Evolutionary conservation across 805 yeast genomes (phyloP).

Genomic region (Wickerhamiella alocasiicola): DNA sequence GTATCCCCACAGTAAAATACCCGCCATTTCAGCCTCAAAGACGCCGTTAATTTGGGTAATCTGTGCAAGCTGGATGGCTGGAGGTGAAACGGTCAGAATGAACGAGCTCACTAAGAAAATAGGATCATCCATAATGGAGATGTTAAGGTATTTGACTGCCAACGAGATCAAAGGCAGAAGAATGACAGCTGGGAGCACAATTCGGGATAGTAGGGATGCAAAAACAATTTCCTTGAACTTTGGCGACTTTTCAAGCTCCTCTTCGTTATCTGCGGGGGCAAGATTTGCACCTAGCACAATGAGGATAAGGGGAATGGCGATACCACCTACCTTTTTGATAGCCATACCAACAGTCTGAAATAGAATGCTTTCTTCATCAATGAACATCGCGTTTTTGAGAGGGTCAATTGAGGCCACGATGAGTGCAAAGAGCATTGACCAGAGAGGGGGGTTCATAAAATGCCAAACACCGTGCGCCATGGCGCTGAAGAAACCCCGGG

Average conservation of each 20-base stretch:
- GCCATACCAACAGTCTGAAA: conserved; percentile 42
- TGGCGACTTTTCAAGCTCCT: conserved; percentile 19
- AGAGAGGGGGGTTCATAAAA: conserved; percentile 56
- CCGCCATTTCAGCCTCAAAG: conserved; percentile 52
- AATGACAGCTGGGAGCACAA: conserved; percentile 46
- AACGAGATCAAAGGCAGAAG: conserved; percentile 42
- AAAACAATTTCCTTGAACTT: conserved; percentile 36
- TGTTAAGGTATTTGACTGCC: conserved; percentile 38
- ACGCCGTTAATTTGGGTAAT: conserved; percentile 49
- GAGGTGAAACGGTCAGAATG: conserved; percentile 49
- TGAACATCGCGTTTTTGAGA: conserved; percentile 35
- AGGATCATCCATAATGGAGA: conserved; percentile 41
- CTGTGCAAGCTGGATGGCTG: conserved; percentile 56
- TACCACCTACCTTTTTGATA: conserved; percentile 40
- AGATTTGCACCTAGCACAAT: conserved; percentile 51
- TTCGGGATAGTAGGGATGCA: conserved; percentile 44
- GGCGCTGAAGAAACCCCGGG: conserved; percentile 8
- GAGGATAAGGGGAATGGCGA: conserved; percentile 49
- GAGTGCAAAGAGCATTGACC: conserved; percentile 49
- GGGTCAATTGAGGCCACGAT: conserved; percentile 45
- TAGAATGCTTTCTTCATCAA: conserved; percentile 34
- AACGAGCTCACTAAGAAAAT: conserved; percentile 48
- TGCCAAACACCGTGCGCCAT: conserved; percentile 16
- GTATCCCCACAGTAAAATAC: conserved; percentile 57
- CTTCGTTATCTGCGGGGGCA: conserved; percentile 35